phyloP scores from a whole-genome alignment of 257 asterid species.

The Misopates orontium region DNA sequence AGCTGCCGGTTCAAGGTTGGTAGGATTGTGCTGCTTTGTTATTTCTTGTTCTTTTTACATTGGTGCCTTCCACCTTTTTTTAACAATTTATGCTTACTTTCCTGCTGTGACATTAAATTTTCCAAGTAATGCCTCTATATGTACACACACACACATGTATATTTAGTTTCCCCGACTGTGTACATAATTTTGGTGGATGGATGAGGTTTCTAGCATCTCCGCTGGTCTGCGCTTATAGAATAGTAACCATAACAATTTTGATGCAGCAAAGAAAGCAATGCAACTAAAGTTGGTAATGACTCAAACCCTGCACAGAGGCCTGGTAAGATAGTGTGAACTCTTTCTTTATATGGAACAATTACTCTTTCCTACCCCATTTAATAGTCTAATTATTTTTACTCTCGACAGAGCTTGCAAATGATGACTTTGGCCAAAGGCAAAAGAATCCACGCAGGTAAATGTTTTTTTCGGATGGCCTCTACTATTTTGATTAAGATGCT shows the following conservation, averaged over 20 bases:
- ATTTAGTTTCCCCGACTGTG: background rate
- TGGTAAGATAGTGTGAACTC: constrained; percentile 45
- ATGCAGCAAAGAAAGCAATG: constrained; percentile 74
- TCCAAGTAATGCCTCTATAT: background rate
- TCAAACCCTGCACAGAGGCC: constrained; percentile 67
- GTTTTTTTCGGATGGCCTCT: constrained; percentile 14
- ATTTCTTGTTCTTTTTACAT: constrained; percentile 6
- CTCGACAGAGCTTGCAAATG: constrained; percentile 56
- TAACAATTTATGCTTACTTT: background rate
- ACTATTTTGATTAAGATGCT: background rate
- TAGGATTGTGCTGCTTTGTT: constrained; percentile 6
- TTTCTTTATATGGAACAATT: background rate
- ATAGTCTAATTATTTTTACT: constrained; percentile 1
- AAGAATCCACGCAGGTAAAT: constrained; percentile 88
- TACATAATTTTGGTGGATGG: no score
- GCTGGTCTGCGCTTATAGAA: background rate
- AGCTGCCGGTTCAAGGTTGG: constrained; percentile 60
- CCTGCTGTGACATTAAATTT: background rate
- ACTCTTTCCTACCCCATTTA: constrained; percentile 4
- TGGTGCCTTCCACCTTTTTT: no score
- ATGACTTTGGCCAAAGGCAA: constrained; percentile 79
- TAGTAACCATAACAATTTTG: constrained; percentile 18
- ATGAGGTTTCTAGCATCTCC: background rate
- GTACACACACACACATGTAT: no score
- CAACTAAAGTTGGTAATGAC: constrained; percentile 51